Base-by-base conservation (phyloP, 768 basidiomycete genomes). In the Chiua virens region DNA sequence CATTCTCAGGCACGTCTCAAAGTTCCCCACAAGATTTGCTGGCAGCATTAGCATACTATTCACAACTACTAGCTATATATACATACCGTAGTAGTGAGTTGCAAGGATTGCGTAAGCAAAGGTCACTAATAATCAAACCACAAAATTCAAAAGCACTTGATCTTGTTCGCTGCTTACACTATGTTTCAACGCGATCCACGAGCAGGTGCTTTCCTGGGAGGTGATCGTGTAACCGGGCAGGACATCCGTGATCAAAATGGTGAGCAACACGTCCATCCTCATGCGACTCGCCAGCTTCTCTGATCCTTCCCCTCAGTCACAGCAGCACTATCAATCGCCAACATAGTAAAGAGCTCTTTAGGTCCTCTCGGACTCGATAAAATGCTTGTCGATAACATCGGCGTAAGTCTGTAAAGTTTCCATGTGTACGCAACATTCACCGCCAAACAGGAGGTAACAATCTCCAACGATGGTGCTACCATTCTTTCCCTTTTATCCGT, bases 401-500 rank as follows among this genome's bases (percentile, higher is more conserved):
- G 94, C 59, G 93, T 95, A 66, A 63, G 87, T 73, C 10, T 34
- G 3, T 40, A 18, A 23, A 22, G 30, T 41, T 20, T 5, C 42
- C 27, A 18, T 9, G 10, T 34, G 21, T 22, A 20, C 13, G 45
- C 32, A 36, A 28, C 56, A 47, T 51, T 58, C 49, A 65, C 28
- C 52, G 9, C 47, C 46, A 34, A 40, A 6, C 70, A 96, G 93
- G 97, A 99, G 80, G 95, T 98, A 25, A 98, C 97, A 27, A 98
- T 99, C 68, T 98, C 97, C 42, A 99, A 99, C 73, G 97, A 98
- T 74, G 97, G 97, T 42, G 97, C 97, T 15, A 98, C 97, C n/a
- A 99, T 99, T 61, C 83, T 99, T 35, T 87, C 91, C 21, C 79
- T 98, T 18, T 78, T 98, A 36, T 85, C 92, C 15, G 95, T 99